phyloP scores from a whole-genome alignment of 2,329 filamentous ascomycete genomes.

The Leptoxyphium fumago region DNA sequence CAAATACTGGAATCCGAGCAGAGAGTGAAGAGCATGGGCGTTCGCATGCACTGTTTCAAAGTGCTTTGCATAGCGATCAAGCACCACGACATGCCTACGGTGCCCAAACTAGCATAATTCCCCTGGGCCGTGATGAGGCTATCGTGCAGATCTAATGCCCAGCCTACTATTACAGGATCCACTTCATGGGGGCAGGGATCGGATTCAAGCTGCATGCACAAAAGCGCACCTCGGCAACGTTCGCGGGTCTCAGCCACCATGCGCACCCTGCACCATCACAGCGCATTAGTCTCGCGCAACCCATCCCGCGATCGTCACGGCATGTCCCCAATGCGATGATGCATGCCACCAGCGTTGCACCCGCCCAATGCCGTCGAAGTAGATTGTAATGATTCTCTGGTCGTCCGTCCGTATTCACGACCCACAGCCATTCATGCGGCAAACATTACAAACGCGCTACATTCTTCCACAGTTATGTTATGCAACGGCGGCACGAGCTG shows the following conservation, averaged over 20 bases:
- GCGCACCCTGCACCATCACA: too few relatives aligned
- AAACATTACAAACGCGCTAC: too few relatives aligned
- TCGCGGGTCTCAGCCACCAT: too few relatives aligned
- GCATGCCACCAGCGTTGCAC: neutral
- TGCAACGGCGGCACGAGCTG: neutral
- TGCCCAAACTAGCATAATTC: constrained; percentile 93
- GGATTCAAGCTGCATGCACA: too few relatives aligned
- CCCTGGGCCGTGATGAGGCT: neutral
- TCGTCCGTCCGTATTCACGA: neutral
- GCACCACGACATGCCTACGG: constrained; percentile 91
- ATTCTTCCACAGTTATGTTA: neutral
- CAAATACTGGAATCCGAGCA: constrained; percentile 89
- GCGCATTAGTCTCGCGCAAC: too few relatives aligned
- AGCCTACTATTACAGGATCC: too few relatives aligned
- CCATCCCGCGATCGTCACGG: too few relatives aligned
- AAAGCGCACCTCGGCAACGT: too few relatives aligned
- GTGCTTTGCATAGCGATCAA: constrained; percentile 93
- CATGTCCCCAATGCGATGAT: too few relatives aligned
- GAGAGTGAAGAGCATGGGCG: constrained; percentile 72
- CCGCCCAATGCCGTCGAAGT: neutral
- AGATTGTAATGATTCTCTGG: neutral
- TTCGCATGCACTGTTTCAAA: constrained; percentile 95
- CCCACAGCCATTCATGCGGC: too few relatives aligned
- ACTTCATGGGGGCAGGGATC: too few relatives aligned
- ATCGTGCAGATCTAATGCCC: too few relatives aligned